Conservation (phyloP, 495 filamentous ascomycete species). For the Neurospora sp. region DNA sequence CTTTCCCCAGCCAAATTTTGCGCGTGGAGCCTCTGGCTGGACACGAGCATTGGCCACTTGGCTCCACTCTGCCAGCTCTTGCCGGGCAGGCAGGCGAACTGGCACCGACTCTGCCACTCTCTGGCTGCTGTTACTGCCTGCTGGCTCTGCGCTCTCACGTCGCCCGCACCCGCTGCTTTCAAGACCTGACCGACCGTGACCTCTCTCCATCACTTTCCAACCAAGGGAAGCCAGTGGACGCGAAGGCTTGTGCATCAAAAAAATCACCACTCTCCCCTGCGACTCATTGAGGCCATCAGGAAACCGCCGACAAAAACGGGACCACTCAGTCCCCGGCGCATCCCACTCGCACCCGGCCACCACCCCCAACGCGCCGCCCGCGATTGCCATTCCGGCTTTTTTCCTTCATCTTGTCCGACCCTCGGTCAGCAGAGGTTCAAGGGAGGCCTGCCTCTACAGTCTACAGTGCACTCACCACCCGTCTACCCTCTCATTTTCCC, state of each 20-base stretch:
- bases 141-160: not conserved
- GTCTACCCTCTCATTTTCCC: constrained; percentile 11
- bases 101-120: not conserved
- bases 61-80: not conserved
- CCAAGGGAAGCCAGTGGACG: not conserved
- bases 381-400: constrained; percentile 11
- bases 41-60: not conserved
- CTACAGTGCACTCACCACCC: constrained; percentile 19
- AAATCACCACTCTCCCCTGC: constrained; percentile 43
- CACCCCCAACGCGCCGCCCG: constrained; percentile 14
- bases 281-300: constrained; percentile 41
- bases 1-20: not conserved
- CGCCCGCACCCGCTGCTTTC: not conserved
- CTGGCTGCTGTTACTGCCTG: not conserved
- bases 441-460: constrained; percentile 10
- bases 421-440: not conserved
- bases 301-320: constrained; percentile 31
- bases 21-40: not conserved
- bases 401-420: not conserved
- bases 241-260: constrained; percentile 44
- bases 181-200: constrained; percentile 24
- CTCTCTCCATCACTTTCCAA: constrained; percentile 39
- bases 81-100: not conserved
- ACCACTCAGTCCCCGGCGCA: constrained; percentile 31
- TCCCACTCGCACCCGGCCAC: constrained; percentile 17